Conservation (phyloP, 108 stramenopile species). For the Cyclotella sp. region DNA sequence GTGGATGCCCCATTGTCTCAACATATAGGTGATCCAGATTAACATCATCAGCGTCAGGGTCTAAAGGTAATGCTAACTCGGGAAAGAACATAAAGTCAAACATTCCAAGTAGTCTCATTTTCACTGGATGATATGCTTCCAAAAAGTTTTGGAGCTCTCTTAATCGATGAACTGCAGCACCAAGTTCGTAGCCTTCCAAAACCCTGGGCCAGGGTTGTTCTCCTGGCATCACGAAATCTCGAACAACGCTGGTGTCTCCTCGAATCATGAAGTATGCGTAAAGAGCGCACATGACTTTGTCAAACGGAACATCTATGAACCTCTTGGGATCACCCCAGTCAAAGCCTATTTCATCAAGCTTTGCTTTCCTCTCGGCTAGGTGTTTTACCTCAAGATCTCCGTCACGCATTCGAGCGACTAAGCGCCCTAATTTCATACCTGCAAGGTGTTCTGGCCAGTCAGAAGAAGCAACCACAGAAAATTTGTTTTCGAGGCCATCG, state of each 20-base stretch:
- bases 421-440: constrained; percentile 81
- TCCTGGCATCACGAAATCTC: constrained; percentile 88
- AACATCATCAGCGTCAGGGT: constrained; percentile 75
- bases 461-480: constrained; percentile 35
- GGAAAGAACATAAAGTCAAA: constrained; percentile 92
- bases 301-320: constrained; percentile 90
- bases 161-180: constrained; percentile 75
- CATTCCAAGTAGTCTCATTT: constrained; percentile 78
- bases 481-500: constrained; percentile 20
- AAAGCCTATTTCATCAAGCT: constrained; percentile 85
- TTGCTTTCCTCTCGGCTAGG: constrained; percentile 76
- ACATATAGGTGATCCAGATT: constrained; percentile 64
- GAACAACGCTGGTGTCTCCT: constrained; percentile 84
- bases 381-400: constrained; percentile 92
- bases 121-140: constrained; percentile 86
- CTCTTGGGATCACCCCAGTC: constrained; percentile 89
- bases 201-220: constrained; percentile 92
- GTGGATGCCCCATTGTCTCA: constrained; percentile 77
- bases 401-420: constrained; percentile 75
- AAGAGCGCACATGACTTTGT: constrained; percentile 87
- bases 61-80: constrained; percentile 72
- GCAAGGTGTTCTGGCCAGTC: constrained; percentile 87
- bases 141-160: constrained; percentile 86
- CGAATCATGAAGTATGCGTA: constrained; percentile 84
- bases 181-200: constrained; percentile 86